Conservation (phyloP, 2,329 filamentous ascomycete species). For the Amauroascus verrucosus region DNA sequence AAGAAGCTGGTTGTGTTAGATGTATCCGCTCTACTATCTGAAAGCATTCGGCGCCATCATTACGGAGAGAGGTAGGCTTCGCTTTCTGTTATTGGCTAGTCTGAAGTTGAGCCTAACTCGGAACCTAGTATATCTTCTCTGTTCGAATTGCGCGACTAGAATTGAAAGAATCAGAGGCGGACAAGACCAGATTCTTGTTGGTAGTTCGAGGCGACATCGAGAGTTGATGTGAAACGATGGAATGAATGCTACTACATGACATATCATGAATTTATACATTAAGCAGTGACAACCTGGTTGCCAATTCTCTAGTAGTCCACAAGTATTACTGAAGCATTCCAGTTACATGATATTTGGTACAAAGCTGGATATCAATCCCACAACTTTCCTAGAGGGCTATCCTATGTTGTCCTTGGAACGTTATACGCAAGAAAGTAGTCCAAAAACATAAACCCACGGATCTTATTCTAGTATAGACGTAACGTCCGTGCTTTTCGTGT, state of each 20-base stretch:
- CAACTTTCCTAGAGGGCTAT: too few species aligned
- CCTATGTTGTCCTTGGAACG: too few species aligned
- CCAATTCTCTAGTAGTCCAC: background rate
- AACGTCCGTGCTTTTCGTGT: too few species aligned
- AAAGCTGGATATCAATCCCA: too few species aligned
- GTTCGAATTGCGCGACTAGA: slow-evolving; percentile 54
- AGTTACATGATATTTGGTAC: too few species aligned
- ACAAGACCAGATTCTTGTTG: background rate
- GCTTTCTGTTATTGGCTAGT: slow-evolving; percentile 23
- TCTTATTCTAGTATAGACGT: too few species aligned
- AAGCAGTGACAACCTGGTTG: too few species aligned
- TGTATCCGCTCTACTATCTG: slow-evolving; percentile 74
- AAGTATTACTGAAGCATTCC: too few species aligned
- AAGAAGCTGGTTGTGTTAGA: slow-evolving; percentile 85
- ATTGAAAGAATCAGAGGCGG: background rate
- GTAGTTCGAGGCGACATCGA: background rate
- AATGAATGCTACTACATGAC: too few species aligned
- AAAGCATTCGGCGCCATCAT: slow-evolving; percentile 91
- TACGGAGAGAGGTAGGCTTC: slow-evolving; percentile 65
- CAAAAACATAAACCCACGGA: too few species aligned
- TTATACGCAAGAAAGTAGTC: too few species aligned
- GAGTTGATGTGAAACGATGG: background rate
- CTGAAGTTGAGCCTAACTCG: background rate
- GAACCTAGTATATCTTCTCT: slow-evolving; percentile 16
- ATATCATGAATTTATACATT: too few species aligned